Evolutionary conservation across 169 alveolate genomes (phyloP), one percentile per base, ranked within the genome.

Genomic region (Babesia bigemina): DNA sequence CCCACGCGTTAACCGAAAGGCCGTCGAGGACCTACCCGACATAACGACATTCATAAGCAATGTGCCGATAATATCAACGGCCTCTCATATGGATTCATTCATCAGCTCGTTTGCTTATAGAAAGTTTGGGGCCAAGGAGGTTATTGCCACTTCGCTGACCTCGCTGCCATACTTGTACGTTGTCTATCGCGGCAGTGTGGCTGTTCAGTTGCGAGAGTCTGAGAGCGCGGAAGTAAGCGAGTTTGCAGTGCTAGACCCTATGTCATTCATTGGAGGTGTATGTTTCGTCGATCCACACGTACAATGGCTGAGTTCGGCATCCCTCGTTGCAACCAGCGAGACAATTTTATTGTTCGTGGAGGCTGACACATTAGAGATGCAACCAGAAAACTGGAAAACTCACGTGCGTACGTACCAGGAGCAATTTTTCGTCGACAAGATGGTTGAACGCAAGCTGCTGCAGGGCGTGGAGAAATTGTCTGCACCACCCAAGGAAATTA

Each of bases 281-380:
- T 7, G 12, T 10, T 1, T n/a, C 22, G 0, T 39, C 55, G 55
- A 42, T 4, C 56, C 69, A 13, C 53, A 63, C 33, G 65, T 74
- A 28, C n/a, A 29, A 17, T 14, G 66, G 42, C 39, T 73, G 57
- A 65, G 36, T 7, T 33, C 70, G n/a, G 56, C 67, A n/a, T 72
- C 78, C 24, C 63, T 73, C 33, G 88, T 81, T 17, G 88, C 84
- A 0, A 47, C 33, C 16, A 85, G 70, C 19, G 57, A 67, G 19
- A 26, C 62, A 13, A 42, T 71, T 4, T 42, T 81, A 21, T 44
- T 81, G 21, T 26, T 45, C 17, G 21, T 81, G 75, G 75, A 72
- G 7, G 28, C 39, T n/a, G 59, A 21, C 7, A 21, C 47, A 26
- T 49, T 81, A 13, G 36, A 2, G 16, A 57, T 63, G 45, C 70